Evolutionary conservation across 768 basidiomycete genomes (phyloP).

Genomic region (Suillus subaureus): DNA sequence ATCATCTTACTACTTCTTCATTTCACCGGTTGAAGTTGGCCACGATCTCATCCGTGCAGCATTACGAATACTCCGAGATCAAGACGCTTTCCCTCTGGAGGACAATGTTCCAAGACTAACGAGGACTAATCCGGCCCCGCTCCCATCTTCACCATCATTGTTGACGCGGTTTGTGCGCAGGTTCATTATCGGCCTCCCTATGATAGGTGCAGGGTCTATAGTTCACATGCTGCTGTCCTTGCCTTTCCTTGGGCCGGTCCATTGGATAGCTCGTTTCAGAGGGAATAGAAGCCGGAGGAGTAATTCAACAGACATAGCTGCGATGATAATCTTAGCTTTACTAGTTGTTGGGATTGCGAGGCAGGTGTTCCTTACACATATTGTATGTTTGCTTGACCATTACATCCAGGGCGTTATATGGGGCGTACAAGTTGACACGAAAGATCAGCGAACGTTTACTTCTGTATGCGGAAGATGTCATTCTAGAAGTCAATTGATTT

Average conservation of each 20-base stretch:
- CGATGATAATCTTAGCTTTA: constrained; percentile 63
- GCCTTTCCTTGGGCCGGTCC: constrained; percentile 66
- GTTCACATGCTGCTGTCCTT: constrained; percentile 70
- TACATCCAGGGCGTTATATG: constrained; percentile 59
- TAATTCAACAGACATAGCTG: constrained; percentile 61
- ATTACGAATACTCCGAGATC: constrained; percentile 62
- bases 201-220: constrained; percentile 76
- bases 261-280: constrained; percentile 69
- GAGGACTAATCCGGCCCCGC: constrained; percentile 16
- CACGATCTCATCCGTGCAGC: constrained; percentile 65
- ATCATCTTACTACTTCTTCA: constrained; percentile 40
- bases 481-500: constrained; percentile 67
- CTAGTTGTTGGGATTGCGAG: constrained; percentile 64
- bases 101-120: constrained; percentile 14
- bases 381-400: constrained; percentile 15
- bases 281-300: constrained; percentile 55
- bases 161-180: constrained; percentile 61
- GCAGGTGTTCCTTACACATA: constrained; percentile 37
- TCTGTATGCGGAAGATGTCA: constrained; percentile 76
- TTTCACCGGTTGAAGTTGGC: constrained; percentile 59
- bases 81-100: constrained; percentile 42
- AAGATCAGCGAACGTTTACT: constrained; percentile 59
- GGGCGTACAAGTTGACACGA: constrained; percentile 70
- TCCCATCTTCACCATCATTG: constrained; percentile 45
- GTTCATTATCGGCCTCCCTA: constrained; percentile 76